Evolutionary conservation across 129 eudicot genomes (phyloP), one percentile per base, ranked within the genome.

Genomic region (Mikania micrantha): DNA sequence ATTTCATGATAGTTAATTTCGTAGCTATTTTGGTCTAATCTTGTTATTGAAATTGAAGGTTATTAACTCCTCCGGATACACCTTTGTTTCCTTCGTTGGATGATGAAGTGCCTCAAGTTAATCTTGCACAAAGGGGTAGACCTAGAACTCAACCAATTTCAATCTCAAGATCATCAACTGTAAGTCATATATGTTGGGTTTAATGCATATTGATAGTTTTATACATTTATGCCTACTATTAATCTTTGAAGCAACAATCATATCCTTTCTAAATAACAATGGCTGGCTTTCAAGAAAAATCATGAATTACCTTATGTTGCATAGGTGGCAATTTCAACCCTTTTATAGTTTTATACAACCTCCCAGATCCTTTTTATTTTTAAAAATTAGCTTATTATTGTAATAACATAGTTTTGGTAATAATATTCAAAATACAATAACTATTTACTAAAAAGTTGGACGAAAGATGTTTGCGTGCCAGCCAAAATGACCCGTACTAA

Each of bases 51-150:
- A 42, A 58, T 71, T 78, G 67, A 60, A 91, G 98, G 98, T 84
- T 91, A 78, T 66, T 85, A 61, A 91, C 98, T 57, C 98, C 98
- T 81, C 98, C 98, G 0, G 98, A 91, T 39, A 91, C 98, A 38
- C 98, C 98, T 68, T 81, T 91, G 15, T 91, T 91, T 75, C 70
- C 85, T 52, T 91, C 96, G 21, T 59, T 91, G 78, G 98, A 88
- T 27, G 98, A 88, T 67, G 98, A 91, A 71, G 48, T 82, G 27
- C 78, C 85, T 9, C 76, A 85, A 54, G 78, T 50, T 60, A 76
- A 68, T 62, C 84, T 45, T 80, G 72, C 74, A 27, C 82, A 71
- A 68, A 85, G 85, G 76, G 95, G 96, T 52, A 83, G 98, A 80
- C 79, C 95, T 17, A 84, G 85, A 74, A 85, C 88, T 65, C 95